Conservation (phyloP, 2,329 filamentous ascomycete genomes). For the Cladophialophora immunda region DNA sequence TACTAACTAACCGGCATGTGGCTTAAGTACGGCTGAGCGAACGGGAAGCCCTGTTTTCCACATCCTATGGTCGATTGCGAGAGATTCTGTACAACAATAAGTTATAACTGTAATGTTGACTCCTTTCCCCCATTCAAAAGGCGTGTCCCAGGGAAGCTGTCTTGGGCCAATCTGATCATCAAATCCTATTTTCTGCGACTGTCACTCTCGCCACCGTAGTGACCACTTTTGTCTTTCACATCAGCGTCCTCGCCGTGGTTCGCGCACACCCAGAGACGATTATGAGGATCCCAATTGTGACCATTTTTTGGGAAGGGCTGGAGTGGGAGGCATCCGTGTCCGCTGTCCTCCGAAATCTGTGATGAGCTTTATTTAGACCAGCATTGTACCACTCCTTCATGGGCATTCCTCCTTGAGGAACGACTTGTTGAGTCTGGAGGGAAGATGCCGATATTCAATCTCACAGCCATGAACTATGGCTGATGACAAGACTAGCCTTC, state of each 20-base stretch:
- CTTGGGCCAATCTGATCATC: not conserved
- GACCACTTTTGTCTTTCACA: not conserved
- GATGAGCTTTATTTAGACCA: not conserved
- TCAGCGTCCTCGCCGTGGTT: not conserved
- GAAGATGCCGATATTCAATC: not conserved
- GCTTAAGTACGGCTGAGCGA: not conserved
- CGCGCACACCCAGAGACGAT: not conserved
- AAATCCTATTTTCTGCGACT: not conserved
- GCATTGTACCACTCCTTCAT: not conserved
- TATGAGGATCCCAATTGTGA: not conserved
- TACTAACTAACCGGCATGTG: no score
- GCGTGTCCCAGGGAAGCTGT: not conserved
- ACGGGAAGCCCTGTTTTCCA: slow-evolving; percentile 3
- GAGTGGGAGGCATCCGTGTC: not conserved
- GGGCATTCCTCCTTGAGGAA: not conserved
- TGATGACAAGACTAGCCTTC: not conserved
- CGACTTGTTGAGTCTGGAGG: not conserved
- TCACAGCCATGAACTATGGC: not conserved
- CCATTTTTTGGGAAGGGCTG: not conserved
- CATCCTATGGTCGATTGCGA: slow-evolving; percentile 1
- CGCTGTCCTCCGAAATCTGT: not conserved
- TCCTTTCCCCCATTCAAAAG: no score
- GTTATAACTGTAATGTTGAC: not conserved
- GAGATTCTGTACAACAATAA: not conserved
- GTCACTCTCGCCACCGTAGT: not conserved